phyloP scores from a whole-genome alignment of 78 protist species.

The Protostelium mycophagum region DNA sequence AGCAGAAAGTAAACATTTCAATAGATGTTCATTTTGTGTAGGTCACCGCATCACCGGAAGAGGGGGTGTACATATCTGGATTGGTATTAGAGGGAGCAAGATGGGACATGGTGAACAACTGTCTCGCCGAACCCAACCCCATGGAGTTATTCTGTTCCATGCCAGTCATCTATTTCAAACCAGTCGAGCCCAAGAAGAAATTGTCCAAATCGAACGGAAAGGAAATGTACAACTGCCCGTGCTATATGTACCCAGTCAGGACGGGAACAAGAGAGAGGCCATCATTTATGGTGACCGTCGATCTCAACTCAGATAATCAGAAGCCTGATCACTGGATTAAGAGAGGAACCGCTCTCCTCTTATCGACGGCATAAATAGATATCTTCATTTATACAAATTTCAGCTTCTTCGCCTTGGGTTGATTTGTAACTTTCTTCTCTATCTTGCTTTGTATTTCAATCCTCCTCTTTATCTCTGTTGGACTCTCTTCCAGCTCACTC shows the following conservation, averaged over 20 bases:
- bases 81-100: slow-evolving; percentile 83
- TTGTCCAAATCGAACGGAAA: neutral
- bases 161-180: slow-evolving; percentile 84
- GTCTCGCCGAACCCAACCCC: slow-evolving; percentile 75
- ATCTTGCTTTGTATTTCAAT: too few species aligned
- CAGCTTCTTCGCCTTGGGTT: too few species aligned
- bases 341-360: slow-evolving; percentile 73
- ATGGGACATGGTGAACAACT: slow-evolving; percentile 42
- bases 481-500: too few species aligned
- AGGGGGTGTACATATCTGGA: slow-evolving; percentile 78
- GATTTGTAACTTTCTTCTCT: too few species aligned
- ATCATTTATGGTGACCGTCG: slow-evolving; percentile 65
- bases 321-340: slow-evolving; percentile 78
- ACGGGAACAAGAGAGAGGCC: slow-evolving; percentile 64
- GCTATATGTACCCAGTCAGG: slow-evolving; percentile 74
- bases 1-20: neutral
- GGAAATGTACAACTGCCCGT: slow-evolving; percentile 69
- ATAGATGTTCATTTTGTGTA: neutral
- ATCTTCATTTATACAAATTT: too few species aligned
- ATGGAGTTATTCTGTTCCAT: slow-evolving; percentile 72
- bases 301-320: slow-evolving; percentile 18
- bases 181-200: slow-evolving; percentile 57
- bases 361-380: neutral
- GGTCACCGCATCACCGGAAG: slow-evolving; percentile 43
- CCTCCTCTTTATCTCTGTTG: too few species aligned